Base-by-base conservation (phyloP, 305 asterid genomes). In the Plantago coronopus region DNA sequence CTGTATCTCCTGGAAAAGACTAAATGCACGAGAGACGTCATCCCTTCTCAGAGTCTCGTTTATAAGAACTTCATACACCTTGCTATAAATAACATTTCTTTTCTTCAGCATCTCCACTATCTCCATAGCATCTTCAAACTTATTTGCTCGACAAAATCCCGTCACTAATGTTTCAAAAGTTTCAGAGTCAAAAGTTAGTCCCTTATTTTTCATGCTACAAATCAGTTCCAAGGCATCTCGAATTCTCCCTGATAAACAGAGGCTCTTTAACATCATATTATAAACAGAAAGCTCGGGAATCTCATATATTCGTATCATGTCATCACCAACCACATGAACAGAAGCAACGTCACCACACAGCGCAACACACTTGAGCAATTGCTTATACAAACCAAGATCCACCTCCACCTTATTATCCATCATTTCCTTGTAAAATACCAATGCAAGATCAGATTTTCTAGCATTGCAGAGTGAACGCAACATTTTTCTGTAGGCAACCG, bases 351-450 rank as follows among this genome's bases (percentile, higher is more conserved):
- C 74, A 49, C 86, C 91, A 31, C 73, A 79, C 64, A 48, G 44
- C 10, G 95, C 95, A 59, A 84, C 72, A 67, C 95, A 83, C 55
- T 82, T 85, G 7, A 88, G 76, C 58, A 88, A 70, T 34, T 70
- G 65, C 59, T 66, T 76, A 73, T 72, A 81, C 76, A 66, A 68
- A 17, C 68, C 58, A 47, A 47, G 17, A 59, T 85, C 91, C 45
- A 84, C 15, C 1, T 20, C 72, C 78, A 84, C 78, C 64, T 81
- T 78, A 12, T 74, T 74, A 6, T 56, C 79, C 12, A 76, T 74
- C 85, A 82, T 81, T 34, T 88, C 96, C 74, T 78, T 79, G 83
- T 88, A 88, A 72, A 82, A 85, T 79, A 88, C 98, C 68, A 82
- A 56, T 1, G 91, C 94, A 59, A 91, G 66, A 65, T 86, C 88